Conservation (phyloP, 106 monocot species). For the Dioscorea dumetorum region DNA sequence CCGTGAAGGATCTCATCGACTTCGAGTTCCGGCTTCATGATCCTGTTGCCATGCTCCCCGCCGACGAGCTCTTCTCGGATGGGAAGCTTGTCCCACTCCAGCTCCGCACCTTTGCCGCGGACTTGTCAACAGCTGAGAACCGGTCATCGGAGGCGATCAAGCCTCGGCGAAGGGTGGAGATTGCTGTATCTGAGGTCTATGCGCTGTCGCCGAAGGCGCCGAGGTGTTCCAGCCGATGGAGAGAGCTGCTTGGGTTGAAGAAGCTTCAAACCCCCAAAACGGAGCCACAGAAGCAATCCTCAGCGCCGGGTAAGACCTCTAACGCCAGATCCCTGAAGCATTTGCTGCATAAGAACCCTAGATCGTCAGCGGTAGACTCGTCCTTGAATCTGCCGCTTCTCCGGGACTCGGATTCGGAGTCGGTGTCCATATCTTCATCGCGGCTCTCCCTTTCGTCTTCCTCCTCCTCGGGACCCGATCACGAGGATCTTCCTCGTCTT, state of each 20-base stretch:
- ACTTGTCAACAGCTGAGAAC: no score
- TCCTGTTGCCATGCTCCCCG: conserved; percentile 55
- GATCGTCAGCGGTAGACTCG: conserved; percentile 15
- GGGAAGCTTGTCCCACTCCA: conserved; percentile 87
- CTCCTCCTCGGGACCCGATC: conserved; percentile 20
- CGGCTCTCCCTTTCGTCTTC: conserved; percentile 30
- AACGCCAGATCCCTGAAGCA: conserved; percentile 8
- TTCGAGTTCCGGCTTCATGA: conserved; percentile 78
- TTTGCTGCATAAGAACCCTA: conserved; percentile 31
- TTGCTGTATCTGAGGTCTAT: conserved; percentile 17
- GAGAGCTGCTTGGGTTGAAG: conserved; percentile 42
- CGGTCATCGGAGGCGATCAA: no score
- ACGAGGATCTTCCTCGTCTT: conserved; percentile 26
- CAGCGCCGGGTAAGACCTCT: no score
- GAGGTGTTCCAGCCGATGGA: conserved; percentile 55
- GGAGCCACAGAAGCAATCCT: no score
- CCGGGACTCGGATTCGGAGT: conserved; percentile 10
- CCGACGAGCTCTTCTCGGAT: conserved; percentile 82
- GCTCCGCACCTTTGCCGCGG: no score
- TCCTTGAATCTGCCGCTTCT: conserved; percentile 52
- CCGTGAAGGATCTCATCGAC: conserved; percentile 19
- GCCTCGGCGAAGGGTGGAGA: no score
- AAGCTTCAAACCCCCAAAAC: conserved; percentile 8
- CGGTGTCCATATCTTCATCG: conserved; percentile 3
- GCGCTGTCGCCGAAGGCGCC: conserved; percentile 76